phyloP scores from a whole-genome alignment of 306 rosid species.

The Boehmeria nivea region DNA sequence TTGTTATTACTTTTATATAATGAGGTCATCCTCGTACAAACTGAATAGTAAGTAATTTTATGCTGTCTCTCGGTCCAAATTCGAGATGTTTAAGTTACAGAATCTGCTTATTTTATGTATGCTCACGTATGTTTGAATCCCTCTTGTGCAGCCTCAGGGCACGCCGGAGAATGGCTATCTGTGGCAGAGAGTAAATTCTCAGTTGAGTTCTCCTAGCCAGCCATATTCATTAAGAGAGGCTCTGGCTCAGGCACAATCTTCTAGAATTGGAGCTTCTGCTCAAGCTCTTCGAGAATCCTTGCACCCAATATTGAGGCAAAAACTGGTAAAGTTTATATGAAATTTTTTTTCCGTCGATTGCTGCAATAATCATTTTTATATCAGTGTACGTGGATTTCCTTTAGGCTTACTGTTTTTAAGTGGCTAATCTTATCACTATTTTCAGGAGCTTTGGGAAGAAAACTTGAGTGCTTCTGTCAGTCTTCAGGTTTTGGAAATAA shows the following conservation, averaged over 20 bases:
- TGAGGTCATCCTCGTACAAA: not conserved
- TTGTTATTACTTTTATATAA: no score
- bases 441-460: constrained; percentile 99
- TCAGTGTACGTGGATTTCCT: not conserved
- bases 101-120: not conserved
- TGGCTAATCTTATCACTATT: constrained; percentile 2
- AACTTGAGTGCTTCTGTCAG: constrained; percentile 92
- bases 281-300: constrained; percentile 97
- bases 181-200: constrained; percentile 97
- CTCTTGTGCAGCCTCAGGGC: constrained; percentile 80
- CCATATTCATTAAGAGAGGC: constrained; percentile 99
- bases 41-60: not conserved
- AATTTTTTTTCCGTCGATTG: not conserved
- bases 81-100: not conserved
- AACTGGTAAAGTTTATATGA: constrained; percentile 56
- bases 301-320: constrained; percentile 95
- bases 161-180: constrained; percentile 88
- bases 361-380: not conserved
- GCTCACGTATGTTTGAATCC: constrained; percentile 19
- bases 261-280: constrained; percentile 98
- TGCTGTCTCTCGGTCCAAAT: constrained; percentile 4
- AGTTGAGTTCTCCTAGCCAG: constrained; percentile 95
- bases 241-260: constrained; percentile 96
- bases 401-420: not conserved
- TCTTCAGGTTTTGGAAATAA: constrained; percentile 89